Evolutionary conservation across 2,329 filamentous ascomycete species (phyloP), one percentile per base, ranked within the genome.

Genomic region (Arthroderma sp.): DNA sequence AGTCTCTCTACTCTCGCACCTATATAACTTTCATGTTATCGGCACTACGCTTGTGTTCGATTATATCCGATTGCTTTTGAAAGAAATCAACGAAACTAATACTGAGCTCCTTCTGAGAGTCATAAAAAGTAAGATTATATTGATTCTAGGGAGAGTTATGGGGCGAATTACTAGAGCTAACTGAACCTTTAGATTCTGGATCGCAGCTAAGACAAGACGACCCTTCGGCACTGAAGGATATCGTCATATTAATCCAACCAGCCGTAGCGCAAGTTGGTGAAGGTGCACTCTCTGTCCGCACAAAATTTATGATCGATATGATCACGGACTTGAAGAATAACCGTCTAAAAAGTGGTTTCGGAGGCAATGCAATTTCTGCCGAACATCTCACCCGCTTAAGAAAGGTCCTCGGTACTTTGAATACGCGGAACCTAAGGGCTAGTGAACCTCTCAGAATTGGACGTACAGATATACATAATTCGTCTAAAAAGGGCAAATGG

Each of bases 241-340:
- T 98, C 50, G 81, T 94, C 4, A 69, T 82, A 7, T 72, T 86
- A 41, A 75, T 96, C 47, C 84, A 86, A 51, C 79, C 81, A 22
- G 78, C 81, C 1, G 75, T 88, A 2, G 70, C 77, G 1, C 79
- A 77, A 48, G 68, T 74, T 32, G 84, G 83, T 4, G 78, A 84
- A 55, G 69, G 70, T 8, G 82, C 79, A 15, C 69, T 94, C 29
- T 89, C 87, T 1, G 84, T 88, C 6, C 80, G 91, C 45, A 95
- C 89, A 1, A 93, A 84, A 53, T 95, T 95, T 65, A 96, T 96
- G 88, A 84, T 98, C 42, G 89, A 96, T 57, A 91, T 83, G 1
- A 94, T 98, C 61, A 86, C 84, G 48, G 86, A 94, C 56, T 72
- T 98, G 29, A 94, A 94, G 62, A 94, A 94, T 68, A 95, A 91